Evolutionary conservation across 202 grass and related monocot genomes (phyloP).

Genomic region (Panicum hallii): DNA sequence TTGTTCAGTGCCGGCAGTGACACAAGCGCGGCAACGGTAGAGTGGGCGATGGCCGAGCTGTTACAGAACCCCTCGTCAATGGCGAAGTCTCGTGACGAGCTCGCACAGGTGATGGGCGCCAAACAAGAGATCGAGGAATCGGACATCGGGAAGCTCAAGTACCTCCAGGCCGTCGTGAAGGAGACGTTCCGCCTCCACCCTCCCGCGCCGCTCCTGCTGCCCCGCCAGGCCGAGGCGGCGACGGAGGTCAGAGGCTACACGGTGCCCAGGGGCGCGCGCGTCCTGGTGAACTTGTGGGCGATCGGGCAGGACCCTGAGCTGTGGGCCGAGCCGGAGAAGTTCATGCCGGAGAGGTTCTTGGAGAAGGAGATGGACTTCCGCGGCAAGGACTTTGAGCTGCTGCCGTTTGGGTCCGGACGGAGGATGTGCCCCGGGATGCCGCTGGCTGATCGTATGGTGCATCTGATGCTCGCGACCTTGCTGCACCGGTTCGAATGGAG

Average conservation of each 20-base stretch:
- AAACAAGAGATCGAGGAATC: constrained; percentile 49
- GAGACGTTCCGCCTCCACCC: constrained; percentile 61
- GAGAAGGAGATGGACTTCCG: constrained; percentile 36
- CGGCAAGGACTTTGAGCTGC: constrained; percentile 43
- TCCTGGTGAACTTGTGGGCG: constrained; percentile 60
- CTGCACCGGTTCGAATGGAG: constrained; percentile 59
- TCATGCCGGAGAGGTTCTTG: constrained; percentile 57
- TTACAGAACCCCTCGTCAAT: constrained; percentile 44
- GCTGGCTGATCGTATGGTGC: constrained; percentile 51
- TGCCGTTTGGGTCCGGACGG: constrained; percentile 51
- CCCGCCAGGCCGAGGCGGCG: constrained; percentile 27
- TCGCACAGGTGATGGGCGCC: constrained; percentile 33
- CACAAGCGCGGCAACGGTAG: constrained; percentile 44
- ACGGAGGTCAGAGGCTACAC: constrained; percentile 35
- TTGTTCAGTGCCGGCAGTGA: constrained; percentile 50
- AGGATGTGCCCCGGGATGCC: constrained; percentile 53
- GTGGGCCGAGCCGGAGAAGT: constrained; percentile 48
- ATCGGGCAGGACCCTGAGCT: constrained; percentile 35
- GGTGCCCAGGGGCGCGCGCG: constrained; percentile 39
- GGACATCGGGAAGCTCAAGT: constrained; percentile 38
- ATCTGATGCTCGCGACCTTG: constrained; percentile 50
- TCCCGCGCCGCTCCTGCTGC: constrained; percentile 42
- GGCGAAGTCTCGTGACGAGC: constrained; percentile 40
- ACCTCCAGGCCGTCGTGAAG: constrained; percentile 58
- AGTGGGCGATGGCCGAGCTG: constrained; percentile 62